These are phyloP conservation scores for Plasmodium gaboni DNA, from an alignment of 169 alveolate genomes.

Conservation along the genomic window DNA sequence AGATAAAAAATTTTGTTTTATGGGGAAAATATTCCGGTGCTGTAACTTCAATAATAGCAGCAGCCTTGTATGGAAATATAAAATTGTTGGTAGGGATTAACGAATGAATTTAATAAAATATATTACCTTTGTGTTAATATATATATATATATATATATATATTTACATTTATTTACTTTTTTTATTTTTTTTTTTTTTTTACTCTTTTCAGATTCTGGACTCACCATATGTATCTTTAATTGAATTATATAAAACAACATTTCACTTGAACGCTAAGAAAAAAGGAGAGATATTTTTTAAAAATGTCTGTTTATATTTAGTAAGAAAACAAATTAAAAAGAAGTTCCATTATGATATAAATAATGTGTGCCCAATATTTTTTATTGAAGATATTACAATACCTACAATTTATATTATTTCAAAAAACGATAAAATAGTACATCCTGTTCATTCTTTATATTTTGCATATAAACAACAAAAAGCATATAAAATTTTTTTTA, in stretches of 20 bases:
- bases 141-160: not conserved
- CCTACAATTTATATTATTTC: constrained; percentile 64
- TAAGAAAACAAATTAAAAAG: constrained; percentile 42
- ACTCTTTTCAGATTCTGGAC: constrained; percentile 36
- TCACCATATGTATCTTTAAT: constrained; percentile 67
- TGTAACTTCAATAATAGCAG: constrained; percentile 56
- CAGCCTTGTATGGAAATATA: constrained; percentile 60
- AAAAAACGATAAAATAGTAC: constrained; percentile 48
- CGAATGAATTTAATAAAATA: not conserved
- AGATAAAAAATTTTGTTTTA: constrained; percentile 55
- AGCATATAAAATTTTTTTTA: constrained; percentile 33
- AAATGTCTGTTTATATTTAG: constrained; percentile 58
- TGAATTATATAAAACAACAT: constrained; percentile 56
- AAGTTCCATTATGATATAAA: constrained; percentile 63
- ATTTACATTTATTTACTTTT: not conserved
- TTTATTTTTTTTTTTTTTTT: not conserved
- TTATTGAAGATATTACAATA: constrained; percentile 55
- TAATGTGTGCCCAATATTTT: constrained; percentile 66
- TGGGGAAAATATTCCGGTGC: constrained; percentile 77
- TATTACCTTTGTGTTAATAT: not conserved
- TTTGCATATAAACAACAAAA: constrained; percentile 59
- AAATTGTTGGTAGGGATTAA: constrained; percentile 34
- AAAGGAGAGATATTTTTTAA: constrained; percentile 51
- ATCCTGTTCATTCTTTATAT: constrained; percentile 68
- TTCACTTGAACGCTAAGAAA: constrained; percentile 40